Conservation (phyloP, 2,329 filamentous ascomycete genomes). For the Claviceps sp. region DNA sequence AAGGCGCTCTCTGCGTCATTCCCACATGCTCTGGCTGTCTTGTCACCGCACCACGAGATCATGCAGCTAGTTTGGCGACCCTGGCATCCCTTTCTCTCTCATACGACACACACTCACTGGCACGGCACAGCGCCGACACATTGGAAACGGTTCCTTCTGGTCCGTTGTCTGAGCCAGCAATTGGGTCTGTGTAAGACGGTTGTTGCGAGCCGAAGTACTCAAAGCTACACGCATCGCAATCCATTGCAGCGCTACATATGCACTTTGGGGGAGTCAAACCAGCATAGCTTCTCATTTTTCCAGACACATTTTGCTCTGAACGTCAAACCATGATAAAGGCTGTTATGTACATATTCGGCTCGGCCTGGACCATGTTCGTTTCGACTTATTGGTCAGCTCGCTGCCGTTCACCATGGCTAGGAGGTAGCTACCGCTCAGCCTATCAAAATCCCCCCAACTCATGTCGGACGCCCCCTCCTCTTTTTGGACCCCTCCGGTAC, state of each 20-base stretch:
- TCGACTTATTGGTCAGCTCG: not conserved
- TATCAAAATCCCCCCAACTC: not conserved
- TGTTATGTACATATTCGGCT: not conserved
- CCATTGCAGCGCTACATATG: not conserved
- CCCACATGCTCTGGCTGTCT: slow-evolving; percentile 2
- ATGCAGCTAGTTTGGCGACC: not conserved
- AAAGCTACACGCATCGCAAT: not conserved
- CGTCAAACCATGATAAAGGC: not conserved
- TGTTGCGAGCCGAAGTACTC: not conserved
- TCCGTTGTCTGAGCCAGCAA: not conserved
- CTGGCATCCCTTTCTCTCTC: not conserved
- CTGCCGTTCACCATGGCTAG: not conserved
- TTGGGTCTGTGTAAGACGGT: not conserved
- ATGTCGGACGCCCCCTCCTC: not conserved
- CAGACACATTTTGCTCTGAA: too few species aligned
- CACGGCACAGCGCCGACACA: not conserved
- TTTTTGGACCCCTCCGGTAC: not conserved
- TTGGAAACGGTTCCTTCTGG: not conserved
- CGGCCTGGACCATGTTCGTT: not conserved
- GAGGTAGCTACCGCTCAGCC: not conserved
- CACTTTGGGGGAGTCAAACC: not conserved
- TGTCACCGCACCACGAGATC: slow-evolving; percentile 2
- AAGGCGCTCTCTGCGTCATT: not conserved
- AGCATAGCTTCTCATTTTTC: not conserved
- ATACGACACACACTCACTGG: not conserved